Conservation (phyloP, 164 flowering plant species). For the Pachysandra terminalis region DNA sequence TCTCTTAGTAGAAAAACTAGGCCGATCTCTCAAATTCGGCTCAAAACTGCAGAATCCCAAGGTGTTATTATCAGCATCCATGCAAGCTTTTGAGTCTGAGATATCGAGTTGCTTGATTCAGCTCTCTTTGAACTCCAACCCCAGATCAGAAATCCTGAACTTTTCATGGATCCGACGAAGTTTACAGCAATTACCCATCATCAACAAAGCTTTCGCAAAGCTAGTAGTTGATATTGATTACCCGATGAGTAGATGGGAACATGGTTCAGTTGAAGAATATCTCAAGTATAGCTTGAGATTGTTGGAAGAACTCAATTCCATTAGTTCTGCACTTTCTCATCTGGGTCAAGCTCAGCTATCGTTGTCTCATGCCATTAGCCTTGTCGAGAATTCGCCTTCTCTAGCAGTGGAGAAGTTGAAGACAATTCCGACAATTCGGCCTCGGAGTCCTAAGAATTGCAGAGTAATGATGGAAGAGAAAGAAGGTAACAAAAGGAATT, state of each 20-base stretch:
- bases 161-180: slow-evolving; percentile 29
- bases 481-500: not conserved
- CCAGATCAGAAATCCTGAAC: slow-evolving; percentile 22
- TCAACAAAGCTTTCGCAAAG: slow-evolving; percentile 44
- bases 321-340: slow-evolving; percentile 40
- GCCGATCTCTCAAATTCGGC: too few species aligned
- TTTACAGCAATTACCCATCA: slow-evolving; percentile 25
- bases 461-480: not conserved
- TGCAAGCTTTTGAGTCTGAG: slow-evolving; percentile 33
- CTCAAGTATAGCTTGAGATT: slow-evolving; percentile 36
- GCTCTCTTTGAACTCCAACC: slow-evolving; percentile 13
- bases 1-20: too few species aligned
- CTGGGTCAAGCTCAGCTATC: slow-evolving; percentile 37
- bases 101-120: slow-evolving; percentile 25
- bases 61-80: slow-evolving; percentile 26
- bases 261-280: slow-evolving; percentile 31
- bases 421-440: slow-evolving; percentile 19
- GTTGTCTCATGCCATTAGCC: slow-evolving; percentile 33
- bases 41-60: slow-evolving; percentile 22
- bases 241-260: slow-evolving; percentile 44
- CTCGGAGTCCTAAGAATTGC: slow-evolving; percentile 10
- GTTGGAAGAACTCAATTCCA: slow-evolving; percentile 38
- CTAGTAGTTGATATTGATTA: slow-evolving; percentile 38
- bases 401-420: slow-evolving; percentile 21
- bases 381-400: slow-evolving; percentile 21